phyloP scores from a whole-genome alignment of 495 filamentous ascomycete species.

The Daldinia vernicosa region DNA sequence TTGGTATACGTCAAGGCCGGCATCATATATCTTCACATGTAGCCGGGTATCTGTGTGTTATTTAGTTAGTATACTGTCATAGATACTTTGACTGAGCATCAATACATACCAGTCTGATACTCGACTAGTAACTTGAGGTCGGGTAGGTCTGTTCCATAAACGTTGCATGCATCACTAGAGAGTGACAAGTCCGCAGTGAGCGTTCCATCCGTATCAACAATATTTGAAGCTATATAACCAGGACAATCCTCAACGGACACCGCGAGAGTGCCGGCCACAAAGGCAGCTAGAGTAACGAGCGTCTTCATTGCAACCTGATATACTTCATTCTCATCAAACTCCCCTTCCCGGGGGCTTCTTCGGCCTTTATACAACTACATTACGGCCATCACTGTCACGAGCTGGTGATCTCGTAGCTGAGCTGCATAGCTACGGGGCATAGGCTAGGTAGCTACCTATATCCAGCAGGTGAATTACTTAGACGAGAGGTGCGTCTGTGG shows the following conservation, averaged over 20 bases:
- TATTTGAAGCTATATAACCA: conserved; percentile 75
- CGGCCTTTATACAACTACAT: neutral
- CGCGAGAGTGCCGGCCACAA: conserved; percentile 3
- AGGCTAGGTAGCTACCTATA: neutral
- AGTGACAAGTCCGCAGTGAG: conserved; percentile 72
- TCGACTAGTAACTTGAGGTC: conserved; percentile 73
- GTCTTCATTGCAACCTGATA: conserved; percentile 21
- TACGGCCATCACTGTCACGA: neutral
- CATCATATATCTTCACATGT: conserved; percentile 82
- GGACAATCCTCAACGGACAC: conserved; percentile 60
- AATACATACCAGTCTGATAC: conserved; percentile 73
- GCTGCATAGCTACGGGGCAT: neutral
- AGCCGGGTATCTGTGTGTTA: conserved; percentile 69
- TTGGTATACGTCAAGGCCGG: conserved; percentile 75
- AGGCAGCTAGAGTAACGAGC: conserved; percentile 16
- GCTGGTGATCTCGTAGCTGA: neutral
- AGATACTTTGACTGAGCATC: neutral
- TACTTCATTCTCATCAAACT: neutral
- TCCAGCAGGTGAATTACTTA: neutral
- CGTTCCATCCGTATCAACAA: conserved; percentile 57
- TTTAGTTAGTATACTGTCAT: conserved; percentile 10
- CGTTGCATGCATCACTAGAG: conserved; percentile 71
- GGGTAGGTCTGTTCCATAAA: conserved; percentile 72
- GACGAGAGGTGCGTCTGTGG: neutral
- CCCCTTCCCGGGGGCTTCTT: neutral